A percentile compares a stretch with the other conserved stretches of the same genome.
Conservation (phyloP, 768 basidiomycete species). For the Candolleomyces efflorescens region DNA sequence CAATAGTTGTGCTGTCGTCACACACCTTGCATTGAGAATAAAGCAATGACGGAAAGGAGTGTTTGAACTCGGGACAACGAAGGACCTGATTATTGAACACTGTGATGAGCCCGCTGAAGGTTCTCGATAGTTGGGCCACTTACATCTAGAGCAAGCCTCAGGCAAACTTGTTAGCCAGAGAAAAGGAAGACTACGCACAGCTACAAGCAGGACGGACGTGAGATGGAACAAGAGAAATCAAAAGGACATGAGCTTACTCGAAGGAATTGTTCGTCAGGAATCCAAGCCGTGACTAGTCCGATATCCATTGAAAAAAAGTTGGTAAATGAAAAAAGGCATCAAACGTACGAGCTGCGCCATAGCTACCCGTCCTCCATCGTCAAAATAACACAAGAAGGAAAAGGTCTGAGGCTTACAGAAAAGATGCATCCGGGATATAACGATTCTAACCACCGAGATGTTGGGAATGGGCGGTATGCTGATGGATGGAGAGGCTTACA, state of each 20-base stretch:
- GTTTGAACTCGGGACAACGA: background rate
- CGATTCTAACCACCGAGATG: background rate
- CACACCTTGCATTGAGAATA: conserved; percentile 4
- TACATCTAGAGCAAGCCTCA: too few relatives aligned
- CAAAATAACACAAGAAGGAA: background rate
- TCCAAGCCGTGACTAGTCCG: background rate
- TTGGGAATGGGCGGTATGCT: background rate
- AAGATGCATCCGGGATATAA: background rate
- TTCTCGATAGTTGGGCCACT: too few relatives aligned
- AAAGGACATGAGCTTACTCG: too few relatives aligned
- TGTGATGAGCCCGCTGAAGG: too few relatives aligned
- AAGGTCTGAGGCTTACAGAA: background rate
- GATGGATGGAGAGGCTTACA: background rate
- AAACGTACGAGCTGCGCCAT: conserved; percentile 2
- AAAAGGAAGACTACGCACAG: too few relatives aligned
- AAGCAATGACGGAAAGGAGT: background rate
- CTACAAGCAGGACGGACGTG: too few relatives aligned
- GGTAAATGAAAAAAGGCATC: background rate
- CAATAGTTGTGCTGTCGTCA: background rate
- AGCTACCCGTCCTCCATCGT: background rate
- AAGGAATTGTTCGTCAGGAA: background rate
- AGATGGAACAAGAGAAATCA: too few relatives aligned
- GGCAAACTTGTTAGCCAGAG: too few relatives aligned
- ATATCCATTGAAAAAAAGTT: background rate
- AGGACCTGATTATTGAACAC: background rate